Base-by-base conservation (phyloP, 2,329 filamentous ascomycete species). In the Pyrenochaeta sp. region DNA sequence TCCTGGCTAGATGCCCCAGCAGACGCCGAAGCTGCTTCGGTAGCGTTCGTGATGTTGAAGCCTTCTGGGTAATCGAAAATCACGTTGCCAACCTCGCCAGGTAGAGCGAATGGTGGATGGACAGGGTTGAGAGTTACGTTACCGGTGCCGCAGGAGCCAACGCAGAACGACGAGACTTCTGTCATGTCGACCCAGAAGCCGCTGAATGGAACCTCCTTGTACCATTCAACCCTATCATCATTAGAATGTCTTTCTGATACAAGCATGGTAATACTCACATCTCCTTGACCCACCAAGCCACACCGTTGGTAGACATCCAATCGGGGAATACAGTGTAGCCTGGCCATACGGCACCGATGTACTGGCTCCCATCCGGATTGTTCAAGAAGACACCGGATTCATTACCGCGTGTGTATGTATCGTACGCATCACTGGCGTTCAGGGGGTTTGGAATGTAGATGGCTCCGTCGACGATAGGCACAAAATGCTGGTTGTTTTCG, bases 401-500 rank as follows among this genome's bases (percentile, higher is more conserved):
- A 47, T 83, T 80, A 3, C 84, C 85, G 24, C 82, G 76, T 3
- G 78, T 78, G 64, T 85, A 87, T 0, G 80, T 79, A 10, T 78
- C 77, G 62, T 87, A 86, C 0, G 72, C 69, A 58, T 92, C 90
- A 37, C 82, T 86, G 1, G 81, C 80, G 68, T 92, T 90, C n/a
- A 85, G 79, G 0, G 89, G 88, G 65, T 92, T 90, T 0, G 90
- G 90, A 27, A 86, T 85, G 71, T 93, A 93, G 54, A 91, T 90
- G n/a, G 82, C 86, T 6, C 82, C 79, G 67, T 88, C 86, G 2
- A 89, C 82, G 54, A 89, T 88, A 0, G 86, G 86, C 10, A 88
- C 78, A 59, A 85, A 88, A 64, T 87, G 84, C 59, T 85, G 85
- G 30, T 83, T 82, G 59, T 81, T 80, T 3, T 77, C 77, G 67